Evolutionary conservation across 139 green algal species (phyloP), one percentile per base, ranked within the genome.

Genomic region (Micractinium sp.): DNA sequence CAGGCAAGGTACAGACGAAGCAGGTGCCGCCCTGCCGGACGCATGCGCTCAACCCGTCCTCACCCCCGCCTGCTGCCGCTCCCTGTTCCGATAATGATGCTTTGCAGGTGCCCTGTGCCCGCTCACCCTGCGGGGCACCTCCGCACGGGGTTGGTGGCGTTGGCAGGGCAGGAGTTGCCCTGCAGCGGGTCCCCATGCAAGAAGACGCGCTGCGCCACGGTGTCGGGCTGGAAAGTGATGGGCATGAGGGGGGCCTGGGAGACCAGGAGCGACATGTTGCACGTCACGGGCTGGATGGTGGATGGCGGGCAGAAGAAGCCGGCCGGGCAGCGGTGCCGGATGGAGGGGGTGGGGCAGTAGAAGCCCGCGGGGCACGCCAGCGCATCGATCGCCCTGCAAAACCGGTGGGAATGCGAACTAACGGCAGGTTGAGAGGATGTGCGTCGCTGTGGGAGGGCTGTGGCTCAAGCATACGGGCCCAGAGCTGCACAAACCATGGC

Each of bases 121-220:
- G 60, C 85, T 75, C 56, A 89, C 85, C 93, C 93, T 35, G 66
- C 36, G 7, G 60, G 82, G 82, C 88, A 93, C 0, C 56, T 47
- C 33, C 29, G 33, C 18, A 71, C 9, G 22, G 90, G 91, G 4
- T 86, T 85, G 27, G 39, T 89, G 33, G 89, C 89, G 61, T 93
- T 90, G 36, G 39, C 53, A 19, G 90, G 87, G 77, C 92, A 94
- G n/a, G 90, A 41, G 82, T 94, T 94, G 74, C 91, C 91, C 27
- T 73, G 89, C 41, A 94, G 84, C 0, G 81, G 77, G 60, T 91
- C 81, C 2, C 92, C 91, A 18, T 73, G 29, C 41, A 93, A 39
- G 82, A 90, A 92, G 2, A 94, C 85, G 19, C 89, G 73, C 36
- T 91, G 36, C 29, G 86, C 76, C 33, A 91, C 81, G 13, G 86